Evolutionary conservation across 2,329 filamentous ascomycete species (phyloP), one percentile per base, ranked within the genome.

Genomic region (Incumbomyces delicatus): DNA sequence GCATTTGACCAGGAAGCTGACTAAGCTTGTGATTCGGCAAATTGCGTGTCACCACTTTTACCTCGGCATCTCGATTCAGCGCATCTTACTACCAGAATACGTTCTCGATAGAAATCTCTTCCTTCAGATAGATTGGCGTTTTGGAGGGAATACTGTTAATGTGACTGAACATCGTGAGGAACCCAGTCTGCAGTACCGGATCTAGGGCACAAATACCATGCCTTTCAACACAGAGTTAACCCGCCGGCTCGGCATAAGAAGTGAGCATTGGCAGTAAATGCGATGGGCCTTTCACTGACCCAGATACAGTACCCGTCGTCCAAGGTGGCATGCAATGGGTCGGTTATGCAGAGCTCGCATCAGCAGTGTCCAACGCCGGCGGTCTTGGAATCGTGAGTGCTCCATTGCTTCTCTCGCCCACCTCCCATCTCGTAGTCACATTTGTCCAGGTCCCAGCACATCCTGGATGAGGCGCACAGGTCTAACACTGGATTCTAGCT

Each of bases 181-280:
- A 27, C 4, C 8, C 22, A 27, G 22, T 27, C 8, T 8, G 4
- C 22, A 27, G 22, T 27, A 8, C 4, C 22, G 8, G 8, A 5
- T 27, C 8, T 27, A 27, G 5, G 22, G 8, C 22, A 27, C 22
- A 27, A 4, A 8, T 27, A 8, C 22, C 6, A 82, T 82, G 78
- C 75, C 75, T 53, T 81, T 82, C 71, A 77, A 78, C 57, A 82
- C 78, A 41, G 75, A 73, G 51, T 71, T 82, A 41, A 82, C 78
- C 37, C 70, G 76, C 56, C 73, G 73, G 54, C 69, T 82, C 54
- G 78, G 78, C 53, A 73, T 73, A 49, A 57, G 61, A 56, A 58
- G 70, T 71, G 61, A 41, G 59, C 36, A 8, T 5, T 4, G 22
- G 8, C 22, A 27, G 22, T 27, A 27, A 27, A 27, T 27, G 22